Percentiles rank a stretch among this genome's conserved stretches.
Conservation (phyloP, 345 rosid species). For the Lagerstroemia speciosa region DNA sequence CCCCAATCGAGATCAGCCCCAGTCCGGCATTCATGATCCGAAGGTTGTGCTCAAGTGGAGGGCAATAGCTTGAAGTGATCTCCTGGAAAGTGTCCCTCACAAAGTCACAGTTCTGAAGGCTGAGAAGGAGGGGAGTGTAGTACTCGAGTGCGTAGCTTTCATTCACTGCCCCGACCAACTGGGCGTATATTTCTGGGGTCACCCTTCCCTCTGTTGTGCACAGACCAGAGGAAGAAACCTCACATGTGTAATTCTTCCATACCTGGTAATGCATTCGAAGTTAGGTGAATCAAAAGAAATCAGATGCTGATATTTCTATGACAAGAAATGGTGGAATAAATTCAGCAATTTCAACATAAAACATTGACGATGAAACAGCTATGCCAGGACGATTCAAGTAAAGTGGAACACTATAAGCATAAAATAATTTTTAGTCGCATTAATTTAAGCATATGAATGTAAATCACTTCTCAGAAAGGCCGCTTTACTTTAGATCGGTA, state of each 20-base stretch:
- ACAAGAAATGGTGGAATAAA: background rate
- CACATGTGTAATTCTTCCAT: constrained; percentile 62
- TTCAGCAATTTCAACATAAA: background rate
- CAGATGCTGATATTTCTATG: background rate
- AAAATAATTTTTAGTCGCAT: no score
- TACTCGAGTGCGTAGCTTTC: constrained; percentile 81
- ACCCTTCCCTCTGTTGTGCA: constrained; percentile 81
- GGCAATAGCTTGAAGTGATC: constrained; percentile 64
- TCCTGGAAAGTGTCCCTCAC: constrained; percentile 70
- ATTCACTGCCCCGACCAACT: constrained; percentile 66
- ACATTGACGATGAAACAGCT: background rate
- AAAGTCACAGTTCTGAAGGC: constrained; percentile 78
- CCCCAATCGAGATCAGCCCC: constrained; percentile 77
- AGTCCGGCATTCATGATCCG: constrained; percentile 69
- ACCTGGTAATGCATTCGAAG: constrained; percentile 34
- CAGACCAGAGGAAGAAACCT: constrained; percentile 33
- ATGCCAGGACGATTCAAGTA: background rate
- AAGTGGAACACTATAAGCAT: no score
- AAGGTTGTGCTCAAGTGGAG: constrained; percentile 60
- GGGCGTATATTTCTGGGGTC: constrained; percentile 46
- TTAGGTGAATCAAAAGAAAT: background rate
- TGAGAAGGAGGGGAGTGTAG: constrained; percentile 80
- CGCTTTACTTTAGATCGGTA: no score
- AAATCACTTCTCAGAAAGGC: no score
- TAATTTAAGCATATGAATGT: no score